Evolutionary conservation across 2,329 filamentous ascomycete genomes (phyloP), one percentile per base, ranked within the genome.

Genomic region (Botrytis aclada): DNA sequence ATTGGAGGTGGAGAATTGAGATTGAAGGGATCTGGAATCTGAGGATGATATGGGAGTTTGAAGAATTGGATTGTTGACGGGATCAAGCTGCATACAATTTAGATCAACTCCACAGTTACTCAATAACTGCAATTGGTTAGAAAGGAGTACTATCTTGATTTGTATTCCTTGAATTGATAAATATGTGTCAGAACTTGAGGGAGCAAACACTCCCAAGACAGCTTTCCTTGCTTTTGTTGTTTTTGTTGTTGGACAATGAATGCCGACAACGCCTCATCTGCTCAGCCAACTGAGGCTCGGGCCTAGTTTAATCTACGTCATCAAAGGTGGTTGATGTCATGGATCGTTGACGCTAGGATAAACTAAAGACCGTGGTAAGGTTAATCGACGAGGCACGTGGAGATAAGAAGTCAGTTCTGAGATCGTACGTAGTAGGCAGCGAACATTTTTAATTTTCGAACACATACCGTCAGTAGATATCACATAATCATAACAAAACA

Each of bases 21-120:
- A 54, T 41, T 67, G 34, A 67, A 12, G 16, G 51, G 64, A 22
- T 54, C 34, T 39, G 34, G 22, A 32, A 34, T 47, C 58, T 51
- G 34, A 32, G 56, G 14, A 54, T 18, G n/a, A 41, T 7, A 64
- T 25, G 29, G 58, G 61, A 66, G 58, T 56, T 45, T 43, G n/a
- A 34, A 66, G 58, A 71, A 69, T 69, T 70, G 61, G 39, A 70
- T 60, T 56, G 61, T 60, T 32, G 61, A 62, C 39, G 64, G 39
- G 61, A 43, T 66, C n/a, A 66, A 71, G 61, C 61, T 71, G 70
- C 47, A 71, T n/a, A n/a, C 45, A 29, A 39, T 39, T n/a, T 41
- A 22, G 69, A 65, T 71, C 60, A 65, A 64, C 60, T 58, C 69
- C 60, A 54, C 69, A 41, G 14, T 51, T n/a, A 25, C 9, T 29